Conservation (phyloP, 805 yeast genomes). For the Nakazawaea wickerhamii region DNA sequence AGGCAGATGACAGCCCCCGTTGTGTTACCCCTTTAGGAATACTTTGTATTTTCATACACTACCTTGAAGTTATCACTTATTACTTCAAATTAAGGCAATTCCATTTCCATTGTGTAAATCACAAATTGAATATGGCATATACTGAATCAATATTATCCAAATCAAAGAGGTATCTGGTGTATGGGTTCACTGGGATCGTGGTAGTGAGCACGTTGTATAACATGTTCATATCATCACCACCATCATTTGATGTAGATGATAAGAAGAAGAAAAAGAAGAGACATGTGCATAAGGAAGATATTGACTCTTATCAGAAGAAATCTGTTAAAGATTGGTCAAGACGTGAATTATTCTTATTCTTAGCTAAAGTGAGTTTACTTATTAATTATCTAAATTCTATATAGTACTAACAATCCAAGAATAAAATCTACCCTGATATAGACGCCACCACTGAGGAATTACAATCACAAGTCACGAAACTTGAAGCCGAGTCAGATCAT, state of each 20-base stretch:
- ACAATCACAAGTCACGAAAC: not conserved
- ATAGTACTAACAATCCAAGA: conserved; percentile 1
- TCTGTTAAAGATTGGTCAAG: conserved; percentile 9
- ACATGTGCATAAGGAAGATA: not conserved
- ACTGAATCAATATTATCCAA: not conserved
- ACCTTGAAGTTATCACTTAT: too few species aligned
- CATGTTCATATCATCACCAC: conserved; percentile 10
- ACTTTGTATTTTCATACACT: too few species aligned
- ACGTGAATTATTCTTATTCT: conserved; percentile 10
- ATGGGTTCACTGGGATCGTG: conserved; percentile 13
- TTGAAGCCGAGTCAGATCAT: conserved; percentile 4
- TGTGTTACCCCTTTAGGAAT: too few species aligned
- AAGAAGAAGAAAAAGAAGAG: conserved; percentile 1
- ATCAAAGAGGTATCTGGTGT: conserved; percentile 8
- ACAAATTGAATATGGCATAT: not conserved
- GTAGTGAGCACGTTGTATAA: conserved; percentile 10
- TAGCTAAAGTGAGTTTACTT: conserved; percentile 11
- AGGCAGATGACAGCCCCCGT: too few species aligned
- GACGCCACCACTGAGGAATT: conserved; percentile 8
- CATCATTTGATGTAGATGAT: conserved; percentile 7
- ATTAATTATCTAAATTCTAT: not conserved
- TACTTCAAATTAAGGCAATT: too few species aligned
- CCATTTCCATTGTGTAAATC: too few species aligned
- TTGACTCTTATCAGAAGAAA: not conserved
- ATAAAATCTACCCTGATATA: conserved; percentile 10